Percentiles rank a stretch among this genome's conserved stretches.
Conservation (phyloP, 805 yeast species). For the Metschnikowia lochheadii region DNA sequence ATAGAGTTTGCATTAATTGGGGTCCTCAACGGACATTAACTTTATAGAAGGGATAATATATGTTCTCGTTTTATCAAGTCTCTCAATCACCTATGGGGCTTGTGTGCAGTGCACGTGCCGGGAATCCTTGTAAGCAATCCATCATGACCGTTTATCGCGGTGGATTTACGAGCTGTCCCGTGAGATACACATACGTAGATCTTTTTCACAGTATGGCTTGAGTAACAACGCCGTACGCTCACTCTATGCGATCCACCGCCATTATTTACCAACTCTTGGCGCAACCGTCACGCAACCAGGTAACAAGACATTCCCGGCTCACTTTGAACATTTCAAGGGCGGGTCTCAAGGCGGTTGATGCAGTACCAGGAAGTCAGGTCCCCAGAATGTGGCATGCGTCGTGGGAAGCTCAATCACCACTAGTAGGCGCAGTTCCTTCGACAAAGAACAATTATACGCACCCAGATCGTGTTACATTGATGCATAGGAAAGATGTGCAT, state of each 20-base stretch:
- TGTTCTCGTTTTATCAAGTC: not conserved
- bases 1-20: conserved; percentile 37
- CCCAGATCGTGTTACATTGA: not conserved
- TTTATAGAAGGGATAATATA: conserved; percentile 16
- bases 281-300: not conserved
- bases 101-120: not conserved
- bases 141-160: not conserved
- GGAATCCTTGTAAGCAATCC: not conserved
- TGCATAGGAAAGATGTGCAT: not conserved
- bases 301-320: not conserved
- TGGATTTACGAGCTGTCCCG: not conserved
- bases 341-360: too few relatives aligned
- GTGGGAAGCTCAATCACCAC: not conserved
- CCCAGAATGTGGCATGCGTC: not conserved
- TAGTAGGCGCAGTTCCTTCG: not conserved
- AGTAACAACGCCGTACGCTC: not conserved
- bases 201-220: not conserved
- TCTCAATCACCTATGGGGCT: not conserved
- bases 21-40: conserved; percentile 48
- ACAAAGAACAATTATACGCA: not conserved
- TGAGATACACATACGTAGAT: not conserved
- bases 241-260: not conserved
- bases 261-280: not conserved
- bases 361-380: too few relatives aligned
- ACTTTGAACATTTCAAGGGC: not conserved